Evolutionary conservation across 768 basidiomycete genomes (phyloP).

Genomic region (Hericium erinaceus): DNA sequence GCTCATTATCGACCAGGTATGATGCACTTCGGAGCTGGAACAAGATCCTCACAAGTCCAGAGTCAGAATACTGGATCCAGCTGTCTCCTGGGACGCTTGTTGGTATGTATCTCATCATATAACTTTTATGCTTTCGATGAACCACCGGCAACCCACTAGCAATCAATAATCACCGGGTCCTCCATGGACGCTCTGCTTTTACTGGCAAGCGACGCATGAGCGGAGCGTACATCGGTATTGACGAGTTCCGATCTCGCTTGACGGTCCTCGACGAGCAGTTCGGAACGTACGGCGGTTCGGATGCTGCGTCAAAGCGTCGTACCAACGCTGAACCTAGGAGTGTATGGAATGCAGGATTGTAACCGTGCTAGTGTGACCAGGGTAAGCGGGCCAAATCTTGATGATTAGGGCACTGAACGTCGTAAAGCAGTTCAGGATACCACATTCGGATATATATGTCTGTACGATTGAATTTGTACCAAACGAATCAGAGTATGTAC

Average conservation of each 20-base stretch:
- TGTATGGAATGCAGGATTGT: slow-evolving; percentile 17
- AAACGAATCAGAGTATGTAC: too few species aligned
- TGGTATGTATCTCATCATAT: slow-evolving; percentile 29
- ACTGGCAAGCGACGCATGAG: slow-evolving; percentile 86
- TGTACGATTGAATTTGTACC: too few species aligned
- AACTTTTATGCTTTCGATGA: neutral
- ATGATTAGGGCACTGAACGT: too few species aligned
- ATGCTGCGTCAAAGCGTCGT: neutral
- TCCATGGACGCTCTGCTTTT: slow-evolving; percentile 92
- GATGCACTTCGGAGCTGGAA: slow-evolving; percentile 77
- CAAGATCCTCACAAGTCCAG: slow-evolving; percentile 58
- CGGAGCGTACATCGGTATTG: slow-evolving; percentile 87
- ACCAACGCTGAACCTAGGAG: slow-evolving; percentile 2
- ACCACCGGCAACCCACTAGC: slow-evolving; percentile 34
- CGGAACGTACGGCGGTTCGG: slow-evolving; percentile 16
- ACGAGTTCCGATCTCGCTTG: slow-evolving; percentile 82
- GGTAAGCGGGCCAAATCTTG: too few species aligned
- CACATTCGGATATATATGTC: too few species aligned
- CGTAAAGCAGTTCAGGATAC: too few species aligned
- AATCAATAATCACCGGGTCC: slow-evolving; percentile 86
- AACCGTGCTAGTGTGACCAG: neutral
- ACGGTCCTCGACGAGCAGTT: slow-evolving; percentile 58
- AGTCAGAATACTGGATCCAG: slow-evolving; percentile 89
- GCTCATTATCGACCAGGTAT: slow-evolving; percentile 36
- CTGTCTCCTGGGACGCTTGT: slow-evolving; percentile 82